Evolutionary conservation across 805 yeast genomes (phyloP).

Genomic region (Yarrowia alimentaria): DNA sequence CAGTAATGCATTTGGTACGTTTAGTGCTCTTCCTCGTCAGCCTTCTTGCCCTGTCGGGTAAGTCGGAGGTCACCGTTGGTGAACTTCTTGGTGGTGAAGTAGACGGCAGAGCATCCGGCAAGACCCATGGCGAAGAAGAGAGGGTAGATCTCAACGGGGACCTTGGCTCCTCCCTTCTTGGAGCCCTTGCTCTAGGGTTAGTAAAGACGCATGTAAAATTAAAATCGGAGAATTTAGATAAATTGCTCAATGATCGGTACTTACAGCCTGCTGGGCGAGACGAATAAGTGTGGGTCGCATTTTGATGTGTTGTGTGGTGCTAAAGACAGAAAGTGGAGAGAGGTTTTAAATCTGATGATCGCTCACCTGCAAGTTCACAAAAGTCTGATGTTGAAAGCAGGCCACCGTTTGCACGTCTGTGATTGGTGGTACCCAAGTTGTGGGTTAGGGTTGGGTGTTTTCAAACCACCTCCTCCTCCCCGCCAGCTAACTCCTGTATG

Average conservation of each 20-base stretch:
- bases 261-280: conserved; percentile 26
- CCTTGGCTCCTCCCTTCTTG: conserved; percentile 13
- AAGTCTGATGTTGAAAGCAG: conserved; percentile 26
- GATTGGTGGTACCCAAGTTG: conserved; percentile 2
- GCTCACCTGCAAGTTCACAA: conserved; percentile 18
- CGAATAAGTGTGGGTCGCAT: conserved; percentile 28
- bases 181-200: conserved; percentile 13
- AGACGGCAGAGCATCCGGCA: conserved; percentile 33
- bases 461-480: conserved; percentile 3
- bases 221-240: background rate
- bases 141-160: conserved; percentile 27
- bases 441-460: background rate
- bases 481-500: too few species aligned
- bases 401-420: conserved; percentile 16
- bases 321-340: conserved; percentile 3
- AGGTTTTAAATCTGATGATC: conserved; percentile 22
- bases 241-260: conserved; percentile 17
- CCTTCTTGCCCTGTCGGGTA: conserved; percentile 33
- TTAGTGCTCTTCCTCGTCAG: conserved; percentile 29
- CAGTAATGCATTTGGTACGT: conserved; percentile 26
- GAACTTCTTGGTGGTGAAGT: conserved; percentile 33
- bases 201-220: background rate
- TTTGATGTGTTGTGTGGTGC: conserved; percentile 11
- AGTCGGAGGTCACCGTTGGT: conserved; percentile 34
- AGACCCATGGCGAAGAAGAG: conserved; percentile 36